Conservation (phyloP, 257 asterid species). For the Penstemon davidsonii region DNA sequence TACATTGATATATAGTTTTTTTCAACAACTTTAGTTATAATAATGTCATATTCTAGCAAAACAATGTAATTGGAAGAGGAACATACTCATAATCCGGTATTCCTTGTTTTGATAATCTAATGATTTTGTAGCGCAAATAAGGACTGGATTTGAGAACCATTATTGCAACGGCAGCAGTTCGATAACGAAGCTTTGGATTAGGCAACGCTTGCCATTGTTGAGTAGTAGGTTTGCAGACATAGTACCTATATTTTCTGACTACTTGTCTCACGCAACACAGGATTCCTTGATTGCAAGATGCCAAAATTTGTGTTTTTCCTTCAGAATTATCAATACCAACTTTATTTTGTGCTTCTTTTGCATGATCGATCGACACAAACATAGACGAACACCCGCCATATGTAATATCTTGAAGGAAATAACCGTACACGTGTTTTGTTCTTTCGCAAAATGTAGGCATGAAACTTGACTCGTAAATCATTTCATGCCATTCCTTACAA, state of each 20-base stretch:
- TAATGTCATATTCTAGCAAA: too few relatives aligned
- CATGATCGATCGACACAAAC: not conserved
- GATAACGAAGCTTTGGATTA: constrained; percentile 14
- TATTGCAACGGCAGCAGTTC: not conserved
- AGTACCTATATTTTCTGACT: not conserved
- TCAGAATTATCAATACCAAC: not conserved
- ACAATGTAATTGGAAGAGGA: too few relatives aligned
- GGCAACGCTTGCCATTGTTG: constrained; percentile 32
- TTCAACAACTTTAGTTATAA: too few relatives aligned
- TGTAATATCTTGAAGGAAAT: not conserved
- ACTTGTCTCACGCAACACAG: constrained; percentile 12
- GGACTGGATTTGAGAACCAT: constrained; percentile 24
- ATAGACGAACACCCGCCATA: not conserved
- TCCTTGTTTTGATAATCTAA: not conserved
- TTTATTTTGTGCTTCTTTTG: not conserved
- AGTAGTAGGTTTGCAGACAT: constrained; percentile 31
- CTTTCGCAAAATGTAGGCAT: not conserved
- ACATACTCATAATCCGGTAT: not conserved
- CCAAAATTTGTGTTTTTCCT: constrained; percentile 11
- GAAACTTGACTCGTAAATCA: not conserved
- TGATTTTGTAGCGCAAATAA: constrained; percentile 24
- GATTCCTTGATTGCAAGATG: constrained; percentile 31
- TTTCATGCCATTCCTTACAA: not conserved
- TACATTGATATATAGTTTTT: too few relatives aligned
- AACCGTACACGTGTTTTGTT: not conserved